Evolutionary conservation across 2,329 filamentous ascomycete genomes (phyloP).

Genomic region (Paracamarosporium sp.): DNA sequence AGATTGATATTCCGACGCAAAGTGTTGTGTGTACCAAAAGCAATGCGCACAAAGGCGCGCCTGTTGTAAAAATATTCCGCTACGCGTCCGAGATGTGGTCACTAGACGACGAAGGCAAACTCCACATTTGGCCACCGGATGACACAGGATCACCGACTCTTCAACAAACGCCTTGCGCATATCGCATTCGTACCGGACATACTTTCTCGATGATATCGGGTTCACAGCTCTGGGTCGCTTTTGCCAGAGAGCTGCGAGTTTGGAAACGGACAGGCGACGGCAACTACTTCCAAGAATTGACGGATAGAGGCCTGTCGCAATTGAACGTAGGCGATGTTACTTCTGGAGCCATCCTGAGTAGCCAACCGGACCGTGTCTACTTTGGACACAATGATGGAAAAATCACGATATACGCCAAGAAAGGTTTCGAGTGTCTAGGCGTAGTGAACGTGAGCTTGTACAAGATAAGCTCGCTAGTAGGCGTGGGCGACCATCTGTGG

Average conservation of each 20-base stretch:
- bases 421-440: conserved; percentile 77
- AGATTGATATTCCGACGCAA: conserved; percentile 81
- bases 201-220: conserved; percentile 89
- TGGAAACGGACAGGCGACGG: conserved; percentile 76
- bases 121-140: conserved; percentile 87
- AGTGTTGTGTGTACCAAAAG: conserved; percentile 72
- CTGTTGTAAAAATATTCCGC: conserved; percentile 84
- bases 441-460: conserved; percentile 88
- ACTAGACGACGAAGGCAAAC: conserved; percentile 83
- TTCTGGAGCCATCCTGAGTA: conserved; percentile 77
- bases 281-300: conserved; percentile 75
- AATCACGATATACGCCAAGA: conserved; percentile 86
- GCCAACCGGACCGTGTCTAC: conserved; percentile 79
- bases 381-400: conserved; percentile 95
- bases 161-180: conserved; percentile 75
- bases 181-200: conserved; percentile 79
- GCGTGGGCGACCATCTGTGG: conserved; percentile 85
- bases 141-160: conserved; percentile 77
- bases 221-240: conserved; percentile 84
- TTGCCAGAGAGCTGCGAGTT: conserved; percentile 84
- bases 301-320: conserved; percentile 73
- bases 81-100: conserved; percentile 93
- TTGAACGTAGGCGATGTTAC: conserved; percentile 85
- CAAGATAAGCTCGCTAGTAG: conserved; percentile 88
- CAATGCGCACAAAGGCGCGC: conserved; percentile 76